phyloP scores from a whole-genome alignment of 2,329 filamentous ascomycete species.

The Sporothrix brasiliensis region DNA sequence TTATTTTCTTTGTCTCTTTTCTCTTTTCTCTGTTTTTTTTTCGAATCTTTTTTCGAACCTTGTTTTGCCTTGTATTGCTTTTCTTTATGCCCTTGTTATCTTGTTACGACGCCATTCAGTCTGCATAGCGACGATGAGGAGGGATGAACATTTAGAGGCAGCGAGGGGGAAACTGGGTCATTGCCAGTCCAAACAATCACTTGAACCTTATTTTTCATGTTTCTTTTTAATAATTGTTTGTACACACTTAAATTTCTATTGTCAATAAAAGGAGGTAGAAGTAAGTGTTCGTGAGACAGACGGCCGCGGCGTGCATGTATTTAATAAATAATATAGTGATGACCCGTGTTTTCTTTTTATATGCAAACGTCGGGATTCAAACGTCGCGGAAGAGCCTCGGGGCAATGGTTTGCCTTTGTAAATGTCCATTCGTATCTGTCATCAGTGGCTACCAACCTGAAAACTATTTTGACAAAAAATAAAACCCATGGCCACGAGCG shows the following conservation, averaged over 20 bases:
- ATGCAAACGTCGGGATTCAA: no score
- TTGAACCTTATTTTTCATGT: slow-evolving; percentile 11
- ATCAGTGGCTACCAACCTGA: background rate
- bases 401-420: no score
- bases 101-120: slow-evolving; percentile 25
- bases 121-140: slow-evolving; percentile 31
- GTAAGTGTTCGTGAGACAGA: background rate
- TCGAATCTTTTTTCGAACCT: background rate
- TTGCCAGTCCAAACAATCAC: slow-evolving; percentile 11
- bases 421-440: background rate
- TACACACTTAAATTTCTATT: background rate
- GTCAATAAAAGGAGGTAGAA: background rate
- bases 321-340: no score
- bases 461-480: background rate
- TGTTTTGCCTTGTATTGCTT: background rate
- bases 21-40: no score
- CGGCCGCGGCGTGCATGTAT: background rate
- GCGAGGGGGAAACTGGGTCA: background rate
- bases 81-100: slow-evolving; percentile 9
- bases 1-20: no score
- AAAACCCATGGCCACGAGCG: background rate
- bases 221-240: background rate
- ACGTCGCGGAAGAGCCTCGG: no score
- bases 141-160: slow-evolving; percentile 18
- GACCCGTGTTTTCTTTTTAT: no score